Base-by-base conservation (phyloP, 495 filamentous ascomycete genomes). In the Parathielavia hyrcaniae region DNA sequence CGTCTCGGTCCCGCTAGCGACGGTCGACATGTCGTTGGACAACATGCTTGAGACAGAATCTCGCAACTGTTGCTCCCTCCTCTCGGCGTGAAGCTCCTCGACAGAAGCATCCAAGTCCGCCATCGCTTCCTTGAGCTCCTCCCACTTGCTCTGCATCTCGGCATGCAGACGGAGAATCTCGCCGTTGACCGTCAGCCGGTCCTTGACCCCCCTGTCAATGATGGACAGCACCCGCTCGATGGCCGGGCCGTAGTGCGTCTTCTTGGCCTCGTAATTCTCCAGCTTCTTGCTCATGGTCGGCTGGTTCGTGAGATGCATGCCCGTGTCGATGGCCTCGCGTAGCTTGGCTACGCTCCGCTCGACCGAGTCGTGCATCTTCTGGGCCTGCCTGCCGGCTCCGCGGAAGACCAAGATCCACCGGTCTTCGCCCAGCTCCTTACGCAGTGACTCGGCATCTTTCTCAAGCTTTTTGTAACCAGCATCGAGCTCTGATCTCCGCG, bases 381-480 rank as follows among this genome's bases (percentile, higher is more conserved):
- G 83, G 14, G 91, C 91, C 72, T 97, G 90, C 44, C 85, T 81
- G 16, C 89, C 90, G n/a, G 93, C 92, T 61, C 90, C 89, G 57
- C 93, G 81, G 73, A 98, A 98, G 6, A 96, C 88, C 43, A 93
- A 75, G 49, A 98, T 86, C 93, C 93, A 98, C 30, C 89, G 83
- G 64, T 98, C 93, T 67, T 98, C 93, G 19, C 89, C 89, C 16
- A 98, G 79, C 67, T 97, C 93, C 66, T 86, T 86, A 53, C 89
- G 79, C 40, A 98, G 71, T 32, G 86, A 81, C 63, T 97, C 90
- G 4, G 92, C 91, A 65, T 98, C 92, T 38, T 78, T 78, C 69
- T 97, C 86, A 4, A 98, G 82, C 61, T 82, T 86, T 69, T 84
- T 86, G 78, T 90, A 96, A 59, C 79, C 84, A 36, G 77, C 83